phyloP scores from a whole-genome alignment of 1,284 basidiomycete species.

The Ganoderma meredithae region DNA sequence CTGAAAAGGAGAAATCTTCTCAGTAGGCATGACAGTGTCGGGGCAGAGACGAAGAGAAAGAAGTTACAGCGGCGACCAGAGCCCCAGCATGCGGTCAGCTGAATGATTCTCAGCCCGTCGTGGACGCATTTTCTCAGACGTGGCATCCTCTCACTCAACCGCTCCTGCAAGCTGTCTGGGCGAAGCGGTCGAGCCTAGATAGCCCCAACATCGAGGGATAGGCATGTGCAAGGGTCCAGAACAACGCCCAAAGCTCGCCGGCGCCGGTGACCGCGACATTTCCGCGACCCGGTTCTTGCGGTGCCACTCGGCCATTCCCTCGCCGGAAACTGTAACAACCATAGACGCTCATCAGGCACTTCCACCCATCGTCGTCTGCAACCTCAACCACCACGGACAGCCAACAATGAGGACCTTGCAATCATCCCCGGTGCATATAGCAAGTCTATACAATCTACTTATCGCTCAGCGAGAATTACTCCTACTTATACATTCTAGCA shows the following conservation, averaged over 20 bases:
- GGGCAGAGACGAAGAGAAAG: constrained; percentile 3
- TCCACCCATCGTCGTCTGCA: no score
- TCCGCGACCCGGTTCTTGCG: background rate
- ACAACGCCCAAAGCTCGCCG: background rate
- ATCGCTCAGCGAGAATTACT: no score
- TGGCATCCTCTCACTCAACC: background rate
- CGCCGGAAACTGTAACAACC: background rate
- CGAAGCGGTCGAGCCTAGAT: background rate
- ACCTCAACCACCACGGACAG: no score
- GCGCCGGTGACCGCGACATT: background rate
- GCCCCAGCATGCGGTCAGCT: constrained; percentile 21
- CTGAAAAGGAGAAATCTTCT: constrained; percentile 23
- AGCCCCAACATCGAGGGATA: background rate
- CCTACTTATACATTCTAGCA: no score
- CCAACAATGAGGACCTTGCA: no score
- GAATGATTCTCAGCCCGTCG: constrained; percentile 14
- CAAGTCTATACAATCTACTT: no score
- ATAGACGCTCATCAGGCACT: background rate
- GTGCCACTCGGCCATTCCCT: background rate
- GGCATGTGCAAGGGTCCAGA: background rate
- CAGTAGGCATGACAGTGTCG: constrained; percentile 7
- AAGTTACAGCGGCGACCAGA: constrained; percentile 11
- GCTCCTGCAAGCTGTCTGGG: background rate
- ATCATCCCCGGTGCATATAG: no score
- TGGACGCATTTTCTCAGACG: constrained; percentile 27